Evolutionary conservation across 2,329 filamentous ascomycete genomes (phyloP), one percentile per base, ranked within the genome.

Genomic region (Xylariaceae sp.): DNA sequence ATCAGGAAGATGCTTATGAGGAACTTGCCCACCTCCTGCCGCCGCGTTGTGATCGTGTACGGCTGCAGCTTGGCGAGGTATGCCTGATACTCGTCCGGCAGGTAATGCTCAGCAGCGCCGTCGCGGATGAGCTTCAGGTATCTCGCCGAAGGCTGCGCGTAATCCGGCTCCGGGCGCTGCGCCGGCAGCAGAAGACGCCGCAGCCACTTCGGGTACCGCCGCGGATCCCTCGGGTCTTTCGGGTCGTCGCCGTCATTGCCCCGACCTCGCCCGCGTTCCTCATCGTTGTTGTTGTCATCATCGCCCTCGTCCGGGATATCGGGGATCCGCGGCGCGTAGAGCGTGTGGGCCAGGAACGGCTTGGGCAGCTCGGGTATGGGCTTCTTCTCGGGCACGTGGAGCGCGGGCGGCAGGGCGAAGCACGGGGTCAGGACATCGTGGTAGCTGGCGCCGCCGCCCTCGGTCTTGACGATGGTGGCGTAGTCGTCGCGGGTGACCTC

Each of bases 401-500:
- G 60, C 3, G 72, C 67, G 11, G 74, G 66, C 0, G 80, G 72
- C 8, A 96, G 75, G 0, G 82, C 73, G 49, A 88, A 72, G 64
- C 91, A 96, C 19, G 85, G 80, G 11, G 95, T 81, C 0, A 88
- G 59, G 9, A 95, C 79, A 59, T 97, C 89, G 42, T 83, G 72
- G 68, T 98, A 98, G n/a, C 83, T 77, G 2, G 81, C 68, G 15
- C 90, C 90, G 24, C 87, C 90, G 38, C 91, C 91, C 63, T 98
- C 93, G 4, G 90, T 96, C 4, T 83, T 83, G 46, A 97, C 84
- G 53, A 98, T 95, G 45, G 79, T 85, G 6, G 82, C 76, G 61
- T 87, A 98, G 67, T 98, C 93, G 33, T 76, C 64, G 15, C 75
- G 69, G 1, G 89, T 95, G 22, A 97, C 88, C 67, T 97, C 90